Evolutionary conservation across 169 alveolate genomes (phyloP).

Genomic region (Plasmodium cynomolgi): DNA sequence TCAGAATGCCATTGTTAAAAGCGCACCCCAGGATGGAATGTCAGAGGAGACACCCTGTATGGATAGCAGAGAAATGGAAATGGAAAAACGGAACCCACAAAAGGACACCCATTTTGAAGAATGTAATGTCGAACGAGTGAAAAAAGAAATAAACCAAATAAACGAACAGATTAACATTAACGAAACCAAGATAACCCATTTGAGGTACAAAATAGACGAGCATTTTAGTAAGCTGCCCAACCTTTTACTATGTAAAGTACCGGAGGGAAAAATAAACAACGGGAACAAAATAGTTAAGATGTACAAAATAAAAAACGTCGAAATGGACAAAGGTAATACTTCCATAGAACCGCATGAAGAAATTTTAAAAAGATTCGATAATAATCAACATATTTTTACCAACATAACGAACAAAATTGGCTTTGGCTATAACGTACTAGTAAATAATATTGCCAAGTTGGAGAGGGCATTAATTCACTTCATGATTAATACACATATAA

Average conservation of each 20-base stretch:
- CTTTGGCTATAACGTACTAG: constrained; percentile 65
- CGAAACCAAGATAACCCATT: constrained; percentile 32
- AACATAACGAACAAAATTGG: constrained; percentile 75
- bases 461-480: constrained; percentile 81
- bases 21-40: neutral
- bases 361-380: constrained; percentile 58
- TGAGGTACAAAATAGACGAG: constrained; percentile 26
- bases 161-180: constrained; percentile 11
- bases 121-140: constrained; percentile 18
- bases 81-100: neutral
- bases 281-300: constrained; percentile 43
- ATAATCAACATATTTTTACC: constrained; percentile 28
- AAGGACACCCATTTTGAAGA: neutral
- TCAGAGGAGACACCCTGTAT: neutral
- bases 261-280: constrained; percentile 24
- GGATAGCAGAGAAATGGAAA: neutral
- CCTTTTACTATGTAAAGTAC: constrained; percentile 42
- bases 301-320: constrained; percentile 30
- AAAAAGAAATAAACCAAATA: constrained; percentile 50
- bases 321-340: neutral
- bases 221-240: constrained; percentile 51
- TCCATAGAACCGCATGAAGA: constrained; percentile 58
- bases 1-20: neutral
- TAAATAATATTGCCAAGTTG: constrained; percentile 74
- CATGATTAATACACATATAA: constrained; percentile 80